These are phyloP conservation scores for Thielaviopsis ethacetica DNA, from an alignment of 2,329 filamentous ascomycete genomes.

Conservation along the genomic window DNA sequence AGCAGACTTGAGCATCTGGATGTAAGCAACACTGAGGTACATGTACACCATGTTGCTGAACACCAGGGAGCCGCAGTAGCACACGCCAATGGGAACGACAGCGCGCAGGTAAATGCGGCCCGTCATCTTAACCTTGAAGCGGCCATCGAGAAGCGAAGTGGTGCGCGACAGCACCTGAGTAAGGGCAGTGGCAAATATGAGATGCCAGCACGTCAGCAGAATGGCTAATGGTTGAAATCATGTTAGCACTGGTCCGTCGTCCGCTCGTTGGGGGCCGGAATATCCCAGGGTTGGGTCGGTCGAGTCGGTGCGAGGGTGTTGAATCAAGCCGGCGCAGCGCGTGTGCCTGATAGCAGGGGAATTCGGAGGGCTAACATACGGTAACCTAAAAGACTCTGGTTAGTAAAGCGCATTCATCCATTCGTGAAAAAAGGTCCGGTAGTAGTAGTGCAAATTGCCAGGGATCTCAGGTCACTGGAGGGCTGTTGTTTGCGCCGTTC, in stretches of 20 bases:
- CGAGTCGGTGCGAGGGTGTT: background rate
- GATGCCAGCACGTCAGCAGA: constrained; percentile 51
- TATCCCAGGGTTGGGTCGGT: background rate
- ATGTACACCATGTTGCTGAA: constrained; percentile 53
- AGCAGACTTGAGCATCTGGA: constrained; percentile 56
- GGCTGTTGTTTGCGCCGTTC: background rate
- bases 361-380: constrained; percentile 16
- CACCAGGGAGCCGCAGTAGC: constrained; percentile 49
- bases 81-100: constrained; percentile 48
- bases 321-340: background rate
- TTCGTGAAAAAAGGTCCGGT: background rate
- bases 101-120: constrained; percentile 43
- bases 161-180: constrained; percentile 50
- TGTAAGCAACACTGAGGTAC: constrained; percentile 51
- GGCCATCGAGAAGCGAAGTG: constrained; percentile 45
- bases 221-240: constrained; percentile 22
- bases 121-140: constrained; percentile 45
- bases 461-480: background rate
- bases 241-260: background rate
- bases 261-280: background rate
- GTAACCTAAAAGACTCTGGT: constrained; percentile 16
- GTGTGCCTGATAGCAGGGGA: background rate
- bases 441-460: background rate
- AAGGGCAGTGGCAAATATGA: constrained; percentile 47
- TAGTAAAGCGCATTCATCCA: background rate